Base-by-base conservation (phyloP, 1,139 yeast species). In the Sugiyamaella japonica region DNA sequence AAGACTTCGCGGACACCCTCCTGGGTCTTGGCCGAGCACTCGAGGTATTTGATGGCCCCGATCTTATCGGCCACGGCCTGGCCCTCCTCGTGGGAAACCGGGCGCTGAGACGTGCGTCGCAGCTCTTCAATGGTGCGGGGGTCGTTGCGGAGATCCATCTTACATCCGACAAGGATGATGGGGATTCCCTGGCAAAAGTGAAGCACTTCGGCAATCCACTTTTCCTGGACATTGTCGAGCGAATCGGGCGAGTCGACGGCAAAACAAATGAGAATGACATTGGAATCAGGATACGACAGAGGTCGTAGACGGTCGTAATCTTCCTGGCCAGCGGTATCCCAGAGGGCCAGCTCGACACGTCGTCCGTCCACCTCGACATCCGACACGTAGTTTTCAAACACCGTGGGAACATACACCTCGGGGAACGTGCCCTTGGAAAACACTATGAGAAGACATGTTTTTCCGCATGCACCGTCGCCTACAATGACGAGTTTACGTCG, bases 291-390 rank as follows among this genome's bases (percentile, higher is more conserved):
- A 76, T 90, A 90, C 29, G 95, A 86, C 66, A 90, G 79, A 32
- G 97, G 97, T 77, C 97, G 86, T 70, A 90, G 80, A 76, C 97
- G 86, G 74, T 89, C 96, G 74, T 89, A 90, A 76, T 90, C 97
- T 78, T 90, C 97, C 80, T 90, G 97, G 61, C 97, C 97, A 55
- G 97, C 97, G 65, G 97, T 90, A 88, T 90, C 97, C 97, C 97
- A 90, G 63, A 90, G 80, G 23, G 97, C 96, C 75, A 90, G 80
- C 72, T 89, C 96, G 57, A 89, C 96, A 73, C 88, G 88, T 78
- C 95, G 86, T 55, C 97, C 97, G 68, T 90, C 76, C 59, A 90
- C 95, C 71, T 87, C 95, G 56, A 90, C 96, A 70, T 89, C 95
- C 48, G 96, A 93, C 65, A 89, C 96, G 73, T 90, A 89, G 78